phyloP scores from a whole-genome alignment of 164 flowering plant genomes.

The Echeveria elegans region DNA sequence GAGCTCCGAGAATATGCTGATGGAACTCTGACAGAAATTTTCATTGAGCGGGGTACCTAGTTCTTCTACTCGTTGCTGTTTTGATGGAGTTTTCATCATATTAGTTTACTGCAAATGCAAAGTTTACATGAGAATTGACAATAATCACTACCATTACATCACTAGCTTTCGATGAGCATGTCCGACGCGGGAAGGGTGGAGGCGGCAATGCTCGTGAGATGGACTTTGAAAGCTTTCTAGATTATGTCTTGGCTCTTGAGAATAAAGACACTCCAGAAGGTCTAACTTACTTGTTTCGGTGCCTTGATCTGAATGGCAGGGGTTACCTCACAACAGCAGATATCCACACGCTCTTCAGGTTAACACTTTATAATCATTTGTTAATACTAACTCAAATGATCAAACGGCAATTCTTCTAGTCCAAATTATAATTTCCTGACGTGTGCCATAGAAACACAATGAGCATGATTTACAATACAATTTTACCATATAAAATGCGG shows the following conservation, averaged over 20 bases:
- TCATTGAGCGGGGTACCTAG: slow-evolving; percentile 77
- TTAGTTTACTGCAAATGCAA: background rate
- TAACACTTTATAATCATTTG: background rate
- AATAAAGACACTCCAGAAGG: slow-evolving; percentile 97
- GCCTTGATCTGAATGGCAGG: slow-evolving; percentile 95
- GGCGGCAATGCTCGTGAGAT: slow-evolving; percentile 81
- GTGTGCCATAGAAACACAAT: too few relatives aligned
- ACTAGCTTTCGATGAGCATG: slow-evolving; percentile 94
- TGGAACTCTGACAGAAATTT: slow-evolving; percentile 87
- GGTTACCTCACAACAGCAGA: slow-evolving; percentile 91
- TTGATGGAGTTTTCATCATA: background rate
- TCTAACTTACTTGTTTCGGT: slow-evolving; percentile 78
- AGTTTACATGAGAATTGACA: background rate
- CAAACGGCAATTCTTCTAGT: background rate
- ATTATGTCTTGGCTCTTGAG: slow-evolving; percentile 90
- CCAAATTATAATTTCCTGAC: too few relatives aligned
- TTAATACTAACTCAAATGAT: background rate
- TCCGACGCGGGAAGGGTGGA: slow-evolving; percentile 78
- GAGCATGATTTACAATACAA: too few relatives aligned
- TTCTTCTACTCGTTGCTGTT: background rate
- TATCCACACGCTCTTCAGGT: slow-evolving; percentile 97
- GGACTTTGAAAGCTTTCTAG: slow-evolving; percentile 96
- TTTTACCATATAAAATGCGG: too few relatives aligned
- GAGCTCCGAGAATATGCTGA: slow-evolving; percentile 98
- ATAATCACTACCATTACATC: slow-evolving; percentile 6